Evolutionary conservation across 306 rosid species (phyloP), one percentile per base, ranked within the genome.

Genomic region (Sphenostylis stenocarpa): DNA sequence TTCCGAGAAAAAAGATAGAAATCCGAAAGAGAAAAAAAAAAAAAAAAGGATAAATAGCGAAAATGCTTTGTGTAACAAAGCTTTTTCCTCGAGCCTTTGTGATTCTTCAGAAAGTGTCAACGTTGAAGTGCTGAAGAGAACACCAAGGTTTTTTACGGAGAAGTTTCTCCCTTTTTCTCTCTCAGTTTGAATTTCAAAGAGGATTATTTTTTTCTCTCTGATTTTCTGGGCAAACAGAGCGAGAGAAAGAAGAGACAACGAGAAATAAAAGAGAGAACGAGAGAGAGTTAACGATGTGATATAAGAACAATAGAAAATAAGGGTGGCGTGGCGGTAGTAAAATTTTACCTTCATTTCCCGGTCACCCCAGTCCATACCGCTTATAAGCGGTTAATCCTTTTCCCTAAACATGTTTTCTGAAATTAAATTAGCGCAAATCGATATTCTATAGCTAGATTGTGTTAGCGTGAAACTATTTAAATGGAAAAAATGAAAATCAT

Each of bases 321-420:
- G 53, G 82, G 33, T 33, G 65, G 45, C 67, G 87, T 71, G 77
- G 82, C 63, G 80, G 75, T 47, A 65, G 81, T 71, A 56, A 64
- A 16, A 29, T 67, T 73, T 77, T 11, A 80, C 88, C 78, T 66
- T 29, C 33, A 1, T 55, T 19, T 67, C 16, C 88, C 88, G 89
- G 97, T 93, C 26, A 74, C 78, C 38, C 2, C 20, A 12, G 20
- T 73, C 76, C 81, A 69, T 55, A 91, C 97, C 86, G 90, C 82
- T 57, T 81, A 48, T 77, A 69, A 81, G 77, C 90, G 80, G 96
- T 91, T 77, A 44, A 79, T 7, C 6, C 1, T 7, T 26, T 52
- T 15, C 71, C 67, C 23, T 75, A 43, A 75, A 6, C 44, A 12
- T 8, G 17, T 6, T 53, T 26, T 36, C 64, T 13, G 34, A 44